phyloP scores from a whole-genome alignment of 2,329 filamentous ascomycete species.

The Paecilomyces dactylethromorphus region DNA sequence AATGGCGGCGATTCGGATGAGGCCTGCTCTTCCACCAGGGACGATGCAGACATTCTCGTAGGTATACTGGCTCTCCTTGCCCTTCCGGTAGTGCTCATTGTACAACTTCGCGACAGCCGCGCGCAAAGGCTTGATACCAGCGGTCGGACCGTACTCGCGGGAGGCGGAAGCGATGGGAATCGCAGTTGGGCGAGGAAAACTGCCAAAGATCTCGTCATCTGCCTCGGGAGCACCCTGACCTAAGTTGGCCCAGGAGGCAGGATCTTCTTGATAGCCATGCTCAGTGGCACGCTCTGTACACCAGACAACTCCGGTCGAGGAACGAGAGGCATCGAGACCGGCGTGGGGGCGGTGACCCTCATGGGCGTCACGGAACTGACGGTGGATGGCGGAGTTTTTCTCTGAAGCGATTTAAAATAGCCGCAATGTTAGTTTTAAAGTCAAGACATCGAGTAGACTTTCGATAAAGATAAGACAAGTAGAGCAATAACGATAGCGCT shows the following conservation, averaged over 20 bases:
- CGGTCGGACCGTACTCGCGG: conserved; percentile 87
- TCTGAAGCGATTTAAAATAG: conserved; percentile 48
- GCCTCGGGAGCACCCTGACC: conserved; percentile 92
- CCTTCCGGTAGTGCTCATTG: conserved; percentile 84
- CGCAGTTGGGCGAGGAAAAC: conserved; percentile 71
- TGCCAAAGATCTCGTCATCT: conserved; percentile 84
- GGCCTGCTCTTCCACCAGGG: conserved; percentile 80
- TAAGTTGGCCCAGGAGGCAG: conserved; percentile 81
- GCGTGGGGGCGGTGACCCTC: conserved; percentile 87
- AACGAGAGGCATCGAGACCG: conserved; percentile 78
- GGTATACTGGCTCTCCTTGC: conserved; percentile 82
- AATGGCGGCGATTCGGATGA: conserved; percentile 92
- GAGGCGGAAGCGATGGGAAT: conserved; percentile 74
- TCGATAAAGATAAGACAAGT: too few species aligned
- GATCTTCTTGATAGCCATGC: conserved; percentile 79
- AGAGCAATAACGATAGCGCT: too few species aligned
- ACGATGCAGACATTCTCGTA: conserved; percentile 98
- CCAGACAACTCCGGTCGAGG: conserved; percentile 93
- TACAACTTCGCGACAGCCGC: conserved; percentile 87
- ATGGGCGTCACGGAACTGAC: conserved; percentile 82
- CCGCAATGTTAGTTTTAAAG: not conserved
- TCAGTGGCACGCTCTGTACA: conserved; percentile 64
- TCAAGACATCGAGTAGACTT: not conserved
- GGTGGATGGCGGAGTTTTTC: conserved; percentile 74
- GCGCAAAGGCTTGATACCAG: conserved; percentile 84